Conservation (phyloP, 345 rosid species). For the Microcos paniculata region DNA sequence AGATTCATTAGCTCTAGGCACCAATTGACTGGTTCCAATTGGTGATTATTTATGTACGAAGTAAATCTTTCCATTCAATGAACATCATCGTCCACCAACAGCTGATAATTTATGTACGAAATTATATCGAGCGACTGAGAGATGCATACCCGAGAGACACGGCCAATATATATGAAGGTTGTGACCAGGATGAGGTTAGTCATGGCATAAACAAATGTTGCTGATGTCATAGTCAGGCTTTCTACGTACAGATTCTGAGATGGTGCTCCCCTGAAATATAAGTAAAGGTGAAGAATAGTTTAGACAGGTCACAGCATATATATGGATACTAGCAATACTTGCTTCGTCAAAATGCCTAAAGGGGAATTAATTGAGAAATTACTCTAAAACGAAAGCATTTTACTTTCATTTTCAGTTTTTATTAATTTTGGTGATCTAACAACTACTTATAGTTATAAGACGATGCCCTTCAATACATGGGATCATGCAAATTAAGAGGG, state of each 20-base stretch:
- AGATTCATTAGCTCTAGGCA: not conserved
- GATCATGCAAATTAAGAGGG: too few species aligned
- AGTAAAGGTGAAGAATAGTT: not conserved
- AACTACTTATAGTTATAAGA: too few species aligned
- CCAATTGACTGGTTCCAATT: too few species aligned
- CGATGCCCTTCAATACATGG: too few species aligned
- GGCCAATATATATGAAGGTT: conserved; percentile 37
- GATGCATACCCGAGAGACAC: conserved; percentile 15
- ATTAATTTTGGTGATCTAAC: too few species aligned
- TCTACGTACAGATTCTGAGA: conserved; percentile 34
- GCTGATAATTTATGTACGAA: not conserved
- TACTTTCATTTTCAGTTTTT: too few species aligned
- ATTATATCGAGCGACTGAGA: not conserved
- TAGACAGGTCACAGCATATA: not conserved
- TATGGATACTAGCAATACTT: not conserved
- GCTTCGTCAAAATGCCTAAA: not conserved
- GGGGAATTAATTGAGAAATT: too few species aligned
- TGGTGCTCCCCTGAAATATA: conserved; percentile 31
- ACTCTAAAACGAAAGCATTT: too few species aligned
- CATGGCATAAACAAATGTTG: conserved; percentile 52
- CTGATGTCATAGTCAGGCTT: conserved; percentile 52
- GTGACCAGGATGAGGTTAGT: conserved; percentile 44
- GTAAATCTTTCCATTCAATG: too few species aligned
- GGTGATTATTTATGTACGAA: too few species aligned
- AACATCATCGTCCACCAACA: too few species aligned